These are phyloP conservation scores for Myochromella boudieri DNA, from an alignment of 768 basidiomycete genomes.

Conservation along the genomic window DNA sequence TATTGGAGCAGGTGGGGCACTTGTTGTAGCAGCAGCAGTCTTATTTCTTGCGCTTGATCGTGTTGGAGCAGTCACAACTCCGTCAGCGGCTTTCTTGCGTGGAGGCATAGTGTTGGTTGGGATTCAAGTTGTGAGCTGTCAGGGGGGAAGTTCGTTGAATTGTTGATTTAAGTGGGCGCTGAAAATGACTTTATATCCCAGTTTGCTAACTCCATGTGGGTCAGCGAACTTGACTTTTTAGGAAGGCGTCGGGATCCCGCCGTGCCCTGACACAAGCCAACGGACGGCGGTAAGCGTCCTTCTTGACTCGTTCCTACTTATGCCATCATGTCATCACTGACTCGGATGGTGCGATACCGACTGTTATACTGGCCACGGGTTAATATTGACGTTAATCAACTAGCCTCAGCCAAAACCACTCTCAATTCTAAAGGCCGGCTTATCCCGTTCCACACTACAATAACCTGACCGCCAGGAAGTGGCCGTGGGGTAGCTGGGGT, in stretches of 20 bases:
- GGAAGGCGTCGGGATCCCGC: conserved; percentile 14
- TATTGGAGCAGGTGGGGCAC: conserved; percentile 18
- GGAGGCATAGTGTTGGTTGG: conserved; percentile 37
- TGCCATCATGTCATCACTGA: conserved; percentile 4
- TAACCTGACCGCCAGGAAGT: too few species aligned
- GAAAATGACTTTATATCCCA: conserved; percentile 10
- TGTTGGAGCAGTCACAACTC: conserved; percentile 29
- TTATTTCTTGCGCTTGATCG: conserved; percentile 38
- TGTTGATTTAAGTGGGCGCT: conserved; percentile 14
- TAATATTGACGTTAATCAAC: too few species aligned
- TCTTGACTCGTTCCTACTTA: too few species aligned
- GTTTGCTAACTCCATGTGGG: conserved; percentile 16
- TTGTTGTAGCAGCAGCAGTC: conserved; percentile 25
- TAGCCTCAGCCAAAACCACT: too few species aligned
- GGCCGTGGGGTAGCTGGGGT: too few species aligned
- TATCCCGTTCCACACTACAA: too few species aligned
- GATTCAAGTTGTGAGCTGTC: conserved; percentile 9
- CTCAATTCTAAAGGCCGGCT: too few species aligned
- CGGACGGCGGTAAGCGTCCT: conserved; percentile 11
- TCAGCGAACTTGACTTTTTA: conserved; percentile 6
- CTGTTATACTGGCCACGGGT: too few species aligned
- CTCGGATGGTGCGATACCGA: too few species aligned
- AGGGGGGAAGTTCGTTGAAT: conserved; percentile 9
- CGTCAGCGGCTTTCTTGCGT: conserved; percentile 40
- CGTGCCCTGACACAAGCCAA: conserved; percentile 5